Conservation (phyloP, 768 basidiomycete genomes). For the Hypholoma fasciculare region DNA sequence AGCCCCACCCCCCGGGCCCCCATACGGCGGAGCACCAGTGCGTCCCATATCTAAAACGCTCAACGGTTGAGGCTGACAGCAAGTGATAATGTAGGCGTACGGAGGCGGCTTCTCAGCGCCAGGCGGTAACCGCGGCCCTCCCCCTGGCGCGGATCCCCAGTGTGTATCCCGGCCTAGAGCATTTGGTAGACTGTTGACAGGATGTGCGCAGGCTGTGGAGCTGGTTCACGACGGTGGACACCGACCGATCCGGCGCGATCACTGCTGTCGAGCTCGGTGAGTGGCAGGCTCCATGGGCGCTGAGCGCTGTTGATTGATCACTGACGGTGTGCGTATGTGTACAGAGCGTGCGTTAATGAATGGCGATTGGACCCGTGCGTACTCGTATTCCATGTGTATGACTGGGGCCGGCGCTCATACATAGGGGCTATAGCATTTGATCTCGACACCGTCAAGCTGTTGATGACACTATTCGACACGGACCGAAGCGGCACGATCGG, state of each 20-base stretch:
- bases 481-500: slow-evolving; percentile 79
- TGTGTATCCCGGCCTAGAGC: slow-evolving; percentile 33
- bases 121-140: slow-evolving; percentile 41
- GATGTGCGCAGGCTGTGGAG: slow-evolving; percentile 55
- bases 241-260: slow-evolving; percentile 68
- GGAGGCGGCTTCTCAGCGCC: slow-evolving; percentile 39
- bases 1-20: background rate
- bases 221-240: slow-evolving; percentile 74
- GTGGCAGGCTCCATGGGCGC: slow-evolving; percentile 24
- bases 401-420: background rate
- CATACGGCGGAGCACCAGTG: slow-evolving; percentile 15
- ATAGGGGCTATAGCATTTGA: slow-evolving; percentile 60
- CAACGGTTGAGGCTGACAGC: background rate
- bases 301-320: background rate
- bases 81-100: slow-evolving; percentile 26
- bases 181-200: background rate
- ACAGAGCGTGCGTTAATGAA: slow-evolving; percentile 50
- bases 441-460: slow-evolving; percentile 81
- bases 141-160: slow-evolving; percentile 77
- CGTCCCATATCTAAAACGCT: background rate
- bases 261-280: slow-evolving; percentile 64
- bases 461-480: slow-evolving; percentile 81
- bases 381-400: slow-evolving; percentile 8
- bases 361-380: slow-evolving; percentile 78
- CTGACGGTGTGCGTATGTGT: background rate